Conservation (phyloP, 1,284 basidiomycete genomes). For the Hypsizygus ulmarius region DNA sequence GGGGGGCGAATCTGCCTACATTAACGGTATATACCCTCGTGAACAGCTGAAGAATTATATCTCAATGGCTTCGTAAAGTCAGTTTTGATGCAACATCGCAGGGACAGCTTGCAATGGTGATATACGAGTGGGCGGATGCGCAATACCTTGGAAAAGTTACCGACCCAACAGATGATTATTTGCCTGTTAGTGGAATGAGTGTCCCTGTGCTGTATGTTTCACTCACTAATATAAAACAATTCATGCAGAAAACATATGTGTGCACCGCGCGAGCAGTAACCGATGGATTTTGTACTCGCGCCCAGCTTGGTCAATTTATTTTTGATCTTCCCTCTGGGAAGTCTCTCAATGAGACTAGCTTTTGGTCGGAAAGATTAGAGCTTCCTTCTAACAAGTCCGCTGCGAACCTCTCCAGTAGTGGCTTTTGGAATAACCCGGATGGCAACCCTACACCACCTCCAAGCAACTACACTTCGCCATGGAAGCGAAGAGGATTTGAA, state of each 20-base stretch:
- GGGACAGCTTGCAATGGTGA: conserved; percentile 91
- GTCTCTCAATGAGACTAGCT: conserved; percentile 66
- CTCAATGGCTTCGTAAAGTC: conserved; percentile 46
- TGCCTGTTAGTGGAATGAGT: conserved; percentile 57
- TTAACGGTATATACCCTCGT: conserved; percentile 61
- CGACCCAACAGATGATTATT: conserved; percentile 49
- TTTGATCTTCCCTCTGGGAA: conserved; percentile 63
- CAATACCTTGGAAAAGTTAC: conserved; percentile 78
- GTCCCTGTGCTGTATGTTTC: background rate
- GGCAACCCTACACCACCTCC: conserved; percentile 55
- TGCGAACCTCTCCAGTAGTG: conserved; percentile 23
- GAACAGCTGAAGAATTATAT: background rate
- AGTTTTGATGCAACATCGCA: conserved; percentile 77
- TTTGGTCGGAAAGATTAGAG: conserved; percentile 73
- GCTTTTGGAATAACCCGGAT: conserved; percentile 58
- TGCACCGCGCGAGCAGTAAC: conserved; percentile 79
- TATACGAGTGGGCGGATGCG: conserved; percentile 94
- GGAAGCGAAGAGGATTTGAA: conserved; percentile 31
- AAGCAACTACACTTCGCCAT: conserved; percentile 46
- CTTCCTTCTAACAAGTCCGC: conserved; percentile 41
- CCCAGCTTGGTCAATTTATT: conserved; percentile 83
- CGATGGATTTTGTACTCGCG: conserved; percentile 65
- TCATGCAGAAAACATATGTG: conserved; percentile 81
- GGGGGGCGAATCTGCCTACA: conserved; percentile 74
- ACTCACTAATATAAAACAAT: conserved; percentile 20